phyloP scores from a whole-genome alignment of 495 filamentous ascomycete genomes.

The Aspergillus nanangensis region DNA sequence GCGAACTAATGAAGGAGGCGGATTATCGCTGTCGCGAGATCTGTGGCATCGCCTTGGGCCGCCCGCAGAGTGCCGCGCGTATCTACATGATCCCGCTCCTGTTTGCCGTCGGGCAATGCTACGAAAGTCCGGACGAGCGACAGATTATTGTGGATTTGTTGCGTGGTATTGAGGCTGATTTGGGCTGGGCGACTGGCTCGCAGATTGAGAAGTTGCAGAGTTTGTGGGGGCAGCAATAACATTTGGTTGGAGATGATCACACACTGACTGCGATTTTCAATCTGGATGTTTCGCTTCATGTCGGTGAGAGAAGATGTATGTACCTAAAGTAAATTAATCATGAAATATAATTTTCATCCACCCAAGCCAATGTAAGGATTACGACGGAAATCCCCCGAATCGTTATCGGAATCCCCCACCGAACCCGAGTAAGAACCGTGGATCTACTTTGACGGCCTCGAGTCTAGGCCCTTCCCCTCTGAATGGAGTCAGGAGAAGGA shows the following conservation, averaged over 20 bases:
- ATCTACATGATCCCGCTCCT: conserved; percentile 36
- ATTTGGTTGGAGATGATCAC: neutral
- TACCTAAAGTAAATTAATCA: too few species aligned
- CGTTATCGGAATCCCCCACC: too few species aligned
- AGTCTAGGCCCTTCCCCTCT: too few species aligned
- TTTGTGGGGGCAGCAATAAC: conserved; percentile 22
- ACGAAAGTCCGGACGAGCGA: conserved; percentile 29
- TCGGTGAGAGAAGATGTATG: too few species aligned
- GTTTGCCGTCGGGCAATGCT: conserved; percentile 35
- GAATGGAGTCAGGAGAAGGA: too few species aligned
- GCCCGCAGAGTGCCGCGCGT: conserved; percentile 31
- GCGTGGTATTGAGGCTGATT: conserved; percentile 32
- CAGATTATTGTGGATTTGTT: conserved; percentile 34
- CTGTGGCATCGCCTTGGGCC: conserved; percentile 34
- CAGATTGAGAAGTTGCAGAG: conserved; percentile 28
- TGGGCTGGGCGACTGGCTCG: conserved; percentile 35
- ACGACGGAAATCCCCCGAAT: too few species aligned
- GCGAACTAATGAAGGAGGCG: conserved; percentile 41
- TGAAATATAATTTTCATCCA: too few species aligned
- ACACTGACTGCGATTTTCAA: neutral
- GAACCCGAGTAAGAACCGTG: too few species aligned
- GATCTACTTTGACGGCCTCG: too few species aligned
- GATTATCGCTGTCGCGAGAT: conserved; percentile 37
- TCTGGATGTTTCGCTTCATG: too few species aligned
- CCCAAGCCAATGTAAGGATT: too few species aligned